Base-by-base conservation (phyloP, 164 flowering plant species). In the Piper betle region DNA sequence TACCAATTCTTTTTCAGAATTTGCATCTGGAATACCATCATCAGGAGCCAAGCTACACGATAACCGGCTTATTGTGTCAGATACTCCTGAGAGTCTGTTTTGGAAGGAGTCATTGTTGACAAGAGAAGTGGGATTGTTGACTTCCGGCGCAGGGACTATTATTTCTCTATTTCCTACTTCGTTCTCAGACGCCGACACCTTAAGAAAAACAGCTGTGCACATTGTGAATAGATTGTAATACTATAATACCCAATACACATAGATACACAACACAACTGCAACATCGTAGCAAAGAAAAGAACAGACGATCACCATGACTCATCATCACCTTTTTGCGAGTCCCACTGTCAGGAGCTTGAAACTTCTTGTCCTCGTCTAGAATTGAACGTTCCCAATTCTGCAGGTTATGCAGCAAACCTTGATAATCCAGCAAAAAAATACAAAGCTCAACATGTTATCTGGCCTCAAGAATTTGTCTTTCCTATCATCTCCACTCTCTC, bases 1-100 rank as follows among this genome's bases (percentile, higher is more conserved):
- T 68, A 87, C 98, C 85, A 78, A 77, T 68, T 93, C 99, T 75
- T 93, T 93, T 81, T 93, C 97, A 46, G 99, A 82, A 67, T 75
- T 66, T 57, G 99, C 97, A 81, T 82, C 84, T 17, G 87, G 83
- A 60, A 74, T 39, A 53, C 57, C 73, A 62, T 84, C 87, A 53
- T 84, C 87, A 65, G 60, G 59, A 41, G 62, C 65, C 13, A 78
- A 68, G 63, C 72, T 76, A 68, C 76, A 72, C 63, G 87, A 71
- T 66, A 82, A 53, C 25, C 54, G 66, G 69, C 68, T 72, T 6
- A 78, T 20, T 52, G 78, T 60, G 69, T 82, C 75, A 61, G 71
- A 77, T 7, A 69, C 73, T 52, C 58, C 77, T 17, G 71, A 46
- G 66, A 75, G 74, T 52, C 73, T 55, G 69, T 64, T 3, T 53